These are phyloP conservation scores for Pistacia atlantica DNA, from an alignment of 345 rosid genomes.

Conservation along the genomic window DNA sequence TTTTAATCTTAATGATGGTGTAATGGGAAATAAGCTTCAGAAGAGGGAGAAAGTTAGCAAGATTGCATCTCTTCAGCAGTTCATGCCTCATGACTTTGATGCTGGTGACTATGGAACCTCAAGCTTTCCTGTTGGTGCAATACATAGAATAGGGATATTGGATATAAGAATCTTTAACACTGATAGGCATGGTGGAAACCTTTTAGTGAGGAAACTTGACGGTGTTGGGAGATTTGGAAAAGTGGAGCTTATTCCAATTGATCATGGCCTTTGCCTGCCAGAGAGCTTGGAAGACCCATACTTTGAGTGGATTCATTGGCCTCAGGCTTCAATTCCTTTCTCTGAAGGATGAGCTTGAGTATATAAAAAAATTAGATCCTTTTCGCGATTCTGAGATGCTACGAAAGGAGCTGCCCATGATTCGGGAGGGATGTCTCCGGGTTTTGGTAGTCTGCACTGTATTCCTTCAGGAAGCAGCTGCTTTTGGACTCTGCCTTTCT, in stretches of 20 bases:
- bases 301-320: constrained; percentile 81
- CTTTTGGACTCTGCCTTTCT: constrained; percentile 47
- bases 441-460: constrained; percentile 55
- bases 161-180: constrained; percentile 74
- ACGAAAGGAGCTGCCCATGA: constrained; percentile 57
- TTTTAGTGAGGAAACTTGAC: constrained; percentile 64
- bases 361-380: constrained; percentile 54
- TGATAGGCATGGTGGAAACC: constrained; percentile 63
- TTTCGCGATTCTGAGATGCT: constrained; percentile 53
- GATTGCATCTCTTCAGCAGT: constrained; percentile 79
- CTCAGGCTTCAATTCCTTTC: constrained; percentile 69
- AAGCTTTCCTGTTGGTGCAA: constrained; percentile 64
- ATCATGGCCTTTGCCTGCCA: constrained; percentile 73
- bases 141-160: constrained; percentile 73
- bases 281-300: constrained; percentile 71
- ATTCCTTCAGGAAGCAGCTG: constrained; percentile 64
- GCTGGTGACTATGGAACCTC: constrained; percentile 75
- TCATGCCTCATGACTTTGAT: constrained; percentile 73
- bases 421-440: constrained; percentile 61
- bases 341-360: constrained; percentile 71
- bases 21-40: constrained; percentile 46
- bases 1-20: constrained; percentile 65
- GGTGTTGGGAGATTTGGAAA: constrained; percentile 54
- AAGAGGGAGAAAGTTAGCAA: constrained; percentile 59
- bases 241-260: constrained; percentile 65